Conservation (phyloP, 192 early-diverging fungal genomes). For the Gamsiella multidivaricata region DNA sequence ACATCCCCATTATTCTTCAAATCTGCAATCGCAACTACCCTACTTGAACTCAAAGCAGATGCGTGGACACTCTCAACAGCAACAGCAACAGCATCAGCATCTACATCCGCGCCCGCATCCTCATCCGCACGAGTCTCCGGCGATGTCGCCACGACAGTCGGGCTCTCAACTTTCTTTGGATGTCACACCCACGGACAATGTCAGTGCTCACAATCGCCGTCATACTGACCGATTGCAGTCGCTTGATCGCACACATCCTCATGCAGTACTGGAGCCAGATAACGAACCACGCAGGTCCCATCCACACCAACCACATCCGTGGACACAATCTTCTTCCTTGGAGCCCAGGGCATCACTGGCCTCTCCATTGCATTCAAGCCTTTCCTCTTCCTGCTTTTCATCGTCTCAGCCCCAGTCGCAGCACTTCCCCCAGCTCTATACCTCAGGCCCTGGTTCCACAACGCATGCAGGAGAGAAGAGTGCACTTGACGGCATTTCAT, state of each 20-base stretch:
- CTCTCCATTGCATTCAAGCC: neutral
- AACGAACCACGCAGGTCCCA: no score
- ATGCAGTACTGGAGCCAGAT: no score
- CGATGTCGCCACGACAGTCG: neutral
- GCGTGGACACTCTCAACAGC: neutral
- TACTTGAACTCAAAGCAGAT: no score
- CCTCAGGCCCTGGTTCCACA: neutral
- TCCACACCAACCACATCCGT: no score
- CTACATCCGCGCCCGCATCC: neutral
- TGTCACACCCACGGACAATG: neutral
- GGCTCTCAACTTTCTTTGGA: constrained; percentile 1
- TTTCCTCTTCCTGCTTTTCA: neutral
- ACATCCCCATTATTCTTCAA: no score
- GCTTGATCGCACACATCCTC: constrained; percentile 3
- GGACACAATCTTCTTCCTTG: neutral
- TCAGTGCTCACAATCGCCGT: constrained; percentile 10
- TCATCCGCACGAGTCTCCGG: neutral
- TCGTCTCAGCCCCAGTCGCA: neutral
- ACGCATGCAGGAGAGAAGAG: neutral
- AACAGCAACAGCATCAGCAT: neutral
- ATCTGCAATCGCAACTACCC: no score
- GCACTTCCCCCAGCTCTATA: neutral
- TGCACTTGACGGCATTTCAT: no score
- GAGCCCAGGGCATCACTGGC: neutral
- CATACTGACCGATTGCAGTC: neutral